Evolutionary conservation across 306 rosid species (phyloP).

Genomic region (Inga leiocalycina): DNA sequence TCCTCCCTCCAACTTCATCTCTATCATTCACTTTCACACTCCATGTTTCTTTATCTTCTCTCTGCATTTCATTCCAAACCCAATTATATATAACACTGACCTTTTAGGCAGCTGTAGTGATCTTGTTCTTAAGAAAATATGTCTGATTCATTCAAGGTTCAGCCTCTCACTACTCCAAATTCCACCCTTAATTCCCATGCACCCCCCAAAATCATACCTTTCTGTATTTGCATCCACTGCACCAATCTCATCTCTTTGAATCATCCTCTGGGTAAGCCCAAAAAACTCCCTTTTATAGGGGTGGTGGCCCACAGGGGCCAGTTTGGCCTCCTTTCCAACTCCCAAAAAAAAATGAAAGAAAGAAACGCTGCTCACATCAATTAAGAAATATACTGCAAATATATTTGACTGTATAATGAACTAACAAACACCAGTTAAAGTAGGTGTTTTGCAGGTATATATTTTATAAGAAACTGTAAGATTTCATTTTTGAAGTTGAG

Average conservation of each 20-base stretch:
- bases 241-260: constrained; percentile 38
- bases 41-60: constrained; percentile 23
- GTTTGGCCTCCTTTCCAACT: too few relatives aligned
- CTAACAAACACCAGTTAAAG: not conserved
- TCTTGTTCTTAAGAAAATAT: constrained; percentile 20
- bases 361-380: too few relatives aligned
- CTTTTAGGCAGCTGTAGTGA: constrained; percentile 10
- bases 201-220: constrained; percentile 37
- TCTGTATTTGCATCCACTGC: constrained; percentile 42
- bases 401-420: not conserved
- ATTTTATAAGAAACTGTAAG: not conserved
- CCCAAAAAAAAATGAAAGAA: too few relatives aligned
- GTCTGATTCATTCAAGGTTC: constrained; percentile 44
- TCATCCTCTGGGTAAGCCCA: constrained; percentile 47
- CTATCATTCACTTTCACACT: not conserved
- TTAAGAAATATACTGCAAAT: not conserved
- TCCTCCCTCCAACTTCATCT: constrained; percentile 23
- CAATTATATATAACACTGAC: constrained; percentile 7
- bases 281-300: too few relatives aligned
- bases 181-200: constrained; percentile 27
- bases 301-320: too few relatives aligned
- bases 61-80: constrained; percentile 4
- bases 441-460: not conserved
- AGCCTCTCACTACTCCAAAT: constrained; percentile 35
- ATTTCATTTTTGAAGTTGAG: not conserved